Conservation (phyloP, 805 yeast genomes). For the Cyberlindnera saturnus region DNA sequence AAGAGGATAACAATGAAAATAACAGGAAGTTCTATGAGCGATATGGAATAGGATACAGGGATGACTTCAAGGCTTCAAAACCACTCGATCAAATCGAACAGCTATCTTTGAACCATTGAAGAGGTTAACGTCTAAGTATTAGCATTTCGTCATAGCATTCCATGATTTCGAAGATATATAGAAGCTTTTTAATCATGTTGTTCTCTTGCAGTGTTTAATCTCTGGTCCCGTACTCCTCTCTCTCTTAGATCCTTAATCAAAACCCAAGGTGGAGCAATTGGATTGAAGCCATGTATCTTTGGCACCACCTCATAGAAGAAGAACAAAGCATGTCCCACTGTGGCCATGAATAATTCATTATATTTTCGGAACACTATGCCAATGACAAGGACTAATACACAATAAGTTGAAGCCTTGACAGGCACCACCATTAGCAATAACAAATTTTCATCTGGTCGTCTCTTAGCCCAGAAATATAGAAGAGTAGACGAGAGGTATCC, state of each 20-base stretch:
- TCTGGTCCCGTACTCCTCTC: background rate
- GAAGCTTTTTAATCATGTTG: background rate
- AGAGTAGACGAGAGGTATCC: slow-evolving; percentile 7
- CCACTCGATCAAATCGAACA: background rate
- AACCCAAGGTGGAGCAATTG: slow-evolving; percentile 18
- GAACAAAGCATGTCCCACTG: slow-evolving; percentile 18
- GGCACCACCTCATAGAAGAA: slow-evolving; percentile 17
- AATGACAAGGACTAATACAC: slow-evolving; percentile 1
- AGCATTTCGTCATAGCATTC: no score
- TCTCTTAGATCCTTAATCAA: background rate
- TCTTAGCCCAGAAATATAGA: slow-evolving; percentile 16
- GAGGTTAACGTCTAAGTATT: no score
- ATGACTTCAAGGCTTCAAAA: background rate
- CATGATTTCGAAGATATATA: no score
- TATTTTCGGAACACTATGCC: background rate
- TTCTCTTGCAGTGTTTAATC: background rate
- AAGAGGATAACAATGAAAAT: slow-evolving; percentile 1
- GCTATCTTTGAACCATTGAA: background rate
- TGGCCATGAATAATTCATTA: slow-evolving; percentile 5
- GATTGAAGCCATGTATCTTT: slow-evolving; percentile 16
- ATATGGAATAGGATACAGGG: slow-evolving; percentile 1
- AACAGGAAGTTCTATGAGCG: background rate
- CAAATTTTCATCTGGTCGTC: slow-evolving; percentile 12
- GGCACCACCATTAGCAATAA: slow-evolving; percentile 9
- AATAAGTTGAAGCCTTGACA: slow-evolving; percentile 15